phyloP scores from a whole-genome alignment of 2,329 filamentous ascomycete species.

The Fusarium luffae region DNA sequence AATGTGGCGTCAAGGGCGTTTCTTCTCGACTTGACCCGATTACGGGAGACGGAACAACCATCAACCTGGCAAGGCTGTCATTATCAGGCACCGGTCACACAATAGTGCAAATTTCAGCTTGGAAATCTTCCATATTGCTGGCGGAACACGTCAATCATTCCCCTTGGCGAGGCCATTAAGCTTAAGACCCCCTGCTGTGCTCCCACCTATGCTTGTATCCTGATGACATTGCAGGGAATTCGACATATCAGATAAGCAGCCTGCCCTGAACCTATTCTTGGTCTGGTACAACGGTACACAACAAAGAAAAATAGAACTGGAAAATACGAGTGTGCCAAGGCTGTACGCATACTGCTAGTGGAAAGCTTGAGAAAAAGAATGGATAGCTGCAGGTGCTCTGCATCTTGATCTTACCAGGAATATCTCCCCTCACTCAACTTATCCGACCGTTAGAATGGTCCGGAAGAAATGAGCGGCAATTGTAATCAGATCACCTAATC shows the following conservation, averaged over 20 bases:
- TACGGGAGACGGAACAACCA: neutral
- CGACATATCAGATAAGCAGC: constrained; percentile 15
- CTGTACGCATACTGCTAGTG: constrained; percentile 19
- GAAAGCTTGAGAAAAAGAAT: constrained; percentile 2
- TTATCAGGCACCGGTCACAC: neutral
- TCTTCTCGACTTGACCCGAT: neutral
- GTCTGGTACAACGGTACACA: constrained; percentile 17
- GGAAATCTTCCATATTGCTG: constrained; percentile 1
- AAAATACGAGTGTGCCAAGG: constrained; percentile 38
- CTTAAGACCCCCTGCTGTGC: neutral
- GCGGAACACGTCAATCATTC: constrained; percentile 5
- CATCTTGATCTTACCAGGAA: neutral
- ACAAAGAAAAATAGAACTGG: constrained; percentile 8
- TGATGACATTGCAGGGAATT: neutral
- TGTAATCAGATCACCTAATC: neutral
- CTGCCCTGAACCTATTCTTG: neutral
- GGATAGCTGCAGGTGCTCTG: constrained; percentile 6
- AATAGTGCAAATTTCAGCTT: constrained; percentile 4
- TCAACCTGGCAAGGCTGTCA: neutral
- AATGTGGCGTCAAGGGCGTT: constrained; percentile 1
- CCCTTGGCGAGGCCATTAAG: constrained; percentile 16
- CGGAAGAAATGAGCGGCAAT: neutral
- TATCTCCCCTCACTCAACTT: neutral
- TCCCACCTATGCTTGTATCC: neutral
- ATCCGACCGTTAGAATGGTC: too few relatives aligned